Percentiles rank a stretch among this genome's conserved stretches.
phyloP scores from a whole-genome alignment of 2,329 filamentous ascomycete species.

The Curvularia verruculosa region DNA sequence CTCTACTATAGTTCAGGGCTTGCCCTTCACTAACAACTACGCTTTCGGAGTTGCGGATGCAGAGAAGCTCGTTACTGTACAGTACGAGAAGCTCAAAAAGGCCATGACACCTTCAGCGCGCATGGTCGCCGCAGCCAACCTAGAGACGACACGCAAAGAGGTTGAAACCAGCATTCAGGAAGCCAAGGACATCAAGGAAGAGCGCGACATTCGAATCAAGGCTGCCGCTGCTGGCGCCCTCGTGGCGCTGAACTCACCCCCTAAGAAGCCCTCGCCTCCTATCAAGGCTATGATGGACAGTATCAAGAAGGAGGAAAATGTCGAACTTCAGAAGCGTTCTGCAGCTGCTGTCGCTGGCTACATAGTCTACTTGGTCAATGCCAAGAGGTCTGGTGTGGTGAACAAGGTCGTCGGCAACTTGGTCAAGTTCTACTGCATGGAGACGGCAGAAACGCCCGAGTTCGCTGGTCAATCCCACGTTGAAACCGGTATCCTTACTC shows the following conservation, averaged over 20 bases:
- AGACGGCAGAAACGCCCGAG: conserved; percentile 96
- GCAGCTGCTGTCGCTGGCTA: conserved; percentile 82
- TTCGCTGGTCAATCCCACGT: conserved; percentile 83
- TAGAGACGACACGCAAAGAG: conserved; percentile 76
- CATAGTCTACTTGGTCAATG: conserved; percentile 82
- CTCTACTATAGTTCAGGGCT: conserved; percentile 91
- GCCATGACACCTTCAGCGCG: conserved; percentile 86
- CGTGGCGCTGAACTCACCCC: conserved; percentile 83
- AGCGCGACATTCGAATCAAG: conserved; percentile 83
- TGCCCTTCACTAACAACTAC: conserved; percentile 86
- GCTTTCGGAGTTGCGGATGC: conserved; percentile 89
- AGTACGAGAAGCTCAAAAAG: conserved; percentile 89
- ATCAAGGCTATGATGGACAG: conserved; percentile 99
- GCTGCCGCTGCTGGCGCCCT: conserved; percentile 86
- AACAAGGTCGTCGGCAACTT: conserved; percentile 96
- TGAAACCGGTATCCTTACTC: conserved; percentile 81
- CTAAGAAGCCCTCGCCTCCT: conserved; percentile 89
- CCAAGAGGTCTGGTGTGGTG: conserved; percentile 80
- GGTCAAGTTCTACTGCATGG: conserved; percentile 96
- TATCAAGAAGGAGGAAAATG: conserved; percentile 91
- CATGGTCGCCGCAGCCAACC: conserved; percentile 77
- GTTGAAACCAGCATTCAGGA: conserved; percentile 77
- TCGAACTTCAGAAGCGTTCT: conserved; percentile 84
- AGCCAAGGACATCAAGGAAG: conserved; percentile 77
- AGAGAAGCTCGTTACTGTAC: conserved; percentile 82